These are phyloP conservation scores for Ogataea methylovora DNA, from an alignment of 805 yeast species.

Conservation along the genomic window DNA sequence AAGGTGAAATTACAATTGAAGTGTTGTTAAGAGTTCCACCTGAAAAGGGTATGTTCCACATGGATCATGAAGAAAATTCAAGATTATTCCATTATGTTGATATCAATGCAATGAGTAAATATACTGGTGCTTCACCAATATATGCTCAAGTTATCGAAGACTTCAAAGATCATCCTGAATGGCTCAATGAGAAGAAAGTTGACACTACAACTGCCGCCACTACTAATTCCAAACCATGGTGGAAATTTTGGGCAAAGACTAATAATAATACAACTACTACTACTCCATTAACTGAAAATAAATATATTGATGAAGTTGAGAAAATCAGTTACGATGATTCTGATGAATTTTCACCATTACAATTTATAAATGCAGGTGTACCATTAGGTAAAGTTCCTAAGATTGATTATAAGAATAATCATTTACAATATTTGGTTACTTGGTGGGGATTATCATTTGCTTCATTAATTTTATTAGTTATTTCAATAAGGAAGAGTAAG, in stretches of 20 bases:
- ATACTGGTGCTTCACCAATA: conserved; percentile 60
- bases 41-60: conserved; percentile 53
- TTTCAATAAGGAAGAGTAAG: conserved; percentile 39
- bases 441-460: conserved; percentile 87
- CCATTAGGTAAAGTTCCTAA: conserved; percentile 84
- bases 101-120: conserved; percentile 69
- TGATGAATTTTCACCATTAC: conserved; percentile 42
- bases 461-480: conserved; percentile 57
- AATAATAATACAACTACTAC: too few relatives aligned
- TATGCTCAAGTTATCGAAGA: conserved; percentile 71
- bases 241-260: conserved; percentile 22
- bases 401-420: conserved; percentile 80
- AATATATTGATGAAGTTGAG: neutral
- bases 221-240: conserved; percentile 7
- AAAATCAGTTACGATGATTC: conserved; percentile 8
- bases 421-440: conserved; percentile 83
- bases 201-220: neutral
- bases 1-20: conserved; percentile 61
- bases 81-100: conserved; percentile 76
- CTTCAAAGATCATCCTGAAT: conserved; percentile 56
- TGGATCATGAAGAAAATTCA: conserved; percentile 61
- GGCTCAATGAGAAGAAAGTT: conserved; percentile 11
- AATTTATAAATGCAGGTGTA: conserved; percentile 74
- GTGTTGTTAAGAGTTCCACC: conserved; percentile 70
- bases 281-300: too few relatives aligned